These are phyloP conservation scores for Pseudonitzschia multiseries DNA, from an alignment of 108 stramenopile genomes.

Conservation along the genomic window DNA sequence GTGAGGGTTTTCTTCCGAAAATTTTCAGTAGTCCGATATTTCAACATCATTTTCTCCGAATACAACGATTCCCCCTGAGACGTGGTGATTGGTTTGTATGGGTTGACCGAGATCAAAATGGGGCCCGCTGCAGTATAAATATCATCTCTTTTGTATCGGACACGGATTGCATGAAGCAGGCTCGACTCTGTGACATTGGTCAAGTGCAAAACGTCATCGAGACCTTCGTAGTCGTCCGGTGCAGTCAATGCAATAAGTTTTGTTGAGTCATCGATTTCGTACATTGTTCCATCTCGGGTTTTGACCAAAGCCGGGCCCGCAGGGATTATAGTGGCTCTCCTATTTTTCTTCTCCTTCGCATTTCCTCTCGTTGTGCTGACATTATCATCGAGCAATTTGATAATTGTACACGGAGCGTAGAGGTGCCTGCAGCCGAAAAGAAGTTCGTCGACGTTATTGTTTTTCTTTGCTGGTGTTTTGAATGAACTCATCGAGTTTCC, in stretches of 20 bases:
- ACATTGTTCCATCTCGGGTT: slow-evolving; percentile 78
- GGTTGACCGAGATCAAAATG: slow-evolving; percentile 94
- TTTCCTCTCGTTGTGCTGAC: slow-evolving; percentile 10
- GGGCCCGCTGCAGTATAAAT: slow-evolving; percentile 96
- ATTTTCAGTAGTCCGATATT: slow-evolving; percentile 51
- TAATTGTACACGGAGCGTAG: slow-evolving; percentile 76
- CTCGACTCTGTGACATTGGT: slow-evolving; percentile 81
- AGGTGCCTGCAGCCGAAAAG: slow-evolving; percentile 64
- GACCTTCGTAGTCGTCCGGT: slow-evolving; percentile 74
- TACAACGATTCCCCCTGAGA: slow-evolving; percentile 62
- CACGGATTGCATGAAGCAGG: slow-evolving; percentile 84
- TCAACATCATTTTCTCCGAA: slow-evolving; percentile 68
- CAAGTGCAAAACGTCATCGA: slow-evolving; percentile 82
- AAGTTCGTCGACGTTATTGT: slow-evolving; percentile 22
- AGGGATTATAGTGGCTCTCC: not conserved
- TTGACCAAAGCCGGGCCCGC: slow-evolving; percentile 68
- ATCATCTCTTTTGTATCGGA: slow-evolving; percentile 82
- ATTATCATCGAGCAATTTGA: slow-evolving; percentile 64
- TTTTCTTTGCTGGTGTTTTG: slow-evolving; percentile 36
- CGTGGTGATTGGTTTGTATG: slow-evolving; percentile 76
- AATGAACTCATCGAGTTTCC: slow-evolving; percentile 8
- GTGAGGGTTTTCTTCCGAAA: slow-evolving; percentile 59
- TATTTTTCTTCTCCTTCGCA: slow-evolving; percentile 2
- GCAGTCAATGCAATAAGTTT: slow-evolving; percentile 55
- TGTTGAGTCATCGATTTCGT: slow-evolving; percentile 67